Base-by-base conservation (phyloP, 306 rosid genomes). In the Cucurbita ficifolia region DNA sequence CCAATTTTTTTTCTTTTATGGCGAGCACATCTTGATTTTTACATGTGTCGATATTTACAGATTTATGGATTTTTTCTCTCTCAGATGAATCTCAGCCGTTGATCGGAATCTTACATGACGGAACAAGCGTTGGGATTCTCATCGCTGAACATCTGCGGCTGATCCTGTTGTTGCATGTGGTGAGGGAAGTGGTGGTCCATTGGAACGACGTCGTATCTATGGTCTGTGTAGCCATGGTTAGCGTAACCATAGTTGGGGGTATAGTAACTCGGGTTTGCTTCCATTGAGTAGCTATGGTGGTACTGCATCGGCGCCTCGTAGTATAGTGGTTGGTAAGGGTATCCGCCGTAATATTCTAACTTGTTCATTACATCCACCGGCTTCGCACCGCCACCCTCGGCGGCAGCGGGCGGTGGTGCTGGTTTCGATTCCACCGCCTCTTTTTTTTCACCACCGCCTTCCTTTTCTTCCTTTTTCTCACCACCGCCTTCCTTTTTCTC, bases 81-180 rank as follows among this genome's bases (percentile, higher is more conserved):
- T 29, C 0, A 3, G 46, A 48, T 19, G 36, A 18, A 24, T 21
- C 56, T 59, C 68, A 35, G 40, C 78, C 72, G 78, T 38, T 22
- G 72, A 75, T 61, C 16, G 19, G 42, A 43, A 35, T 49, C 42
- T 84, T 83, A 86, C 95, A 88, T 86, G 49, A 88, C 0, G 13
- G 85, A 84, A 80, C 95, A 88, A 0, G 89, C 89, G 70, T 88
- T 84, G 0, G 95, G 95, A 74, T 88, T 88, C 81, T 88, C 95
- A n/a, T 88, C 91, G 36, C 89, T 80, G 69, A 80, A 80, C 78
- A 80, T 76, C 70, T 75, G 87, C 1, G 89, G 88, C 24, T 70
- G 63, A 39, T 40, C 9, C 2, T 40, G 17, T 14, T 19, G 71
- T 14, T 19, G 71, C 71, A 64, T 64, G 35, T 40, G 51, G 24